A percentile compares a stretch with the other conserved stretches of the same genome.
Conservation (phyloP, 257 asterid species). For the Echites panduratus region DNA sequence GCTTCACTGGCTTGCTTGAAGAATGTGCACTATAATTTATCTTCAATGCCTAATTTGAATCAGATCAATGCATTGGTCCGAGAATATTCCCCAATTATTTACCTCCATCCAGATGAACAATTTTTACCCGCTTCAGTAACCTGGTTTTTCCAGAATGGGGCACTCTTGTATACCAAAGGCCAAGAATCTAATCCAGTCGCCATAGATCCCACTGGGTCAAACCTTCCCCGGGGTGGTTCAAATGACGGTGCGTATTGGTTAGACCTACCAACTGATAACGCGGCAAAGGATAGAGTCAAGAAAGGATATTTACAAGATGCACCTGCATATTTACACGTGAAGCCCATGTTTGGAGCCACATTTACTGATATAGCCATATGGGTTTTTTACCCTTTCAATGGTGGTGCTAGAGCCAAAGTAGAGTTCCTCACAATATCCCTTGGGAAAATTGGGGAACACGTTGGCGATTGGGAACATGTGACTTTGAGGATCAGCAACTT, state of each 20-base stretch:
- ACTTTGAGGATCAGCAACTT: conserved; percentile 70
- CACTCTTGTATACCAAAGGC: conserved; percentile 50
- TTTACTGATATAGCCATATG: conserved; percentile 58
- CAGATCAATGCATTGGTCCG: conserved; percentile 47
- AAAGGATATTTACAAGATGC: conserved; percentile 46
- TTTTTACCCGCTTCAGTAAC: conserved; percentile 62
- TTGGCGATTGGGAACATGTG: conserved; percentile 92
- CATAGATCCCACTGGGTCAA: conserved; percentile 46
- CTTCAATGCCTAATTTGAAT: conserved; percentile 52
- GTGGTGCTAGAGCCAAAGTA: conserved; percentile 62
- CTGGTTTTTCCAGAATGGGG: conserved; percentile 80
- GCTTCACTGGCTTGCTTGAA: conserved; percentile 42
- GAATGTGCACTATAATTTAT: conserved; percentile 23
- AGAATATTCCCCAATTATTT: conserved; percentile 50
- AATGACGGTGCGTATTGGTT: conserved; percentile 72
- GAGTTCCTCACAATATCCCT: conserved; percentile 42
- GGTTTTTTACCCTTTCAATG: conserved; percentile 84
- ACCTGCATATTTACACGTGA: conserved; percentile 45
- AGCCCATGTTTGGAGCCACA: conserved; percentile 69
- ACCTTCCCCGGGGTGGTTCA: conserved; percentile 68
- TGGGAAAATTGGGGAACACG: conserved; percentile 65
- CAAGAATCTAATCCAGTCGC: conserved; percentile 45
- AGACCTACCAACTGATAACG: conserved; percentile 51
- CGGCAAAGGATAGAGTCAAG: conserved; percentile 41
- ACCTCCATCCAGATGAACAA: conserved; percentile 65